Percentiles rank a stretch among this genome's conserved stretches.
Evolutionary conservation across 1,284 basidiomycete genomes (phyloP).

Genomic region (Cryptococcus wingfieldii): DNA sequence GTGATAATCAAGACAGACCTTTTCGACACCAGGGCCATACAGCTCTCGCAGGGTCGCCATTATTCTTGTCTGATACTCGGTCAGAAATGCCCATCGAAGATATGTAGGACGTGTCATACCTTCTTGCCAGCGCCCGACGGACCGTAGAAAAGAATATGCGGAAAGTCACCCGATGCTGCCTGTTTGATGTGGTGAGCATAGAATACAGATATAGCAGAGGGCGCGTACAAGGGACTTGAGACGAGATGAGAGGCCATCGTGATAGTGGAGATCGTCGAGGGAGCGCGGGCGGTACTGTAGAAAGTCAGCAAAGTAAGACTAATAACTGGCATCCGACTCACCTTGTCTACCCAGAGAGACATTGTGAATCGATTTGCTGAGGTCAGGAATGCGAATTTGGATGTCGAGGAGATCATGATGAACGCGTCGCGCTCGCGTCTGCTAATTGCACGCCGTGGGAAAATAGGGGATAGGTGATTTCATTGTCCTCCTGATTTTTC

Average conservation of each 20-base stretch:
- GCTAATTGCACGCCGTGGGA: background rate
- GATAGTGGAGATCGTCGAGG: slow-evolving; percentile 85
- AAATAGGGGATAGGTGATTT: no score
- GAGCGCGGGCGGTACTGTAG: slow-evolving; percentile 76
- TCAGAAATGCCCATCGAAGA: background rate
- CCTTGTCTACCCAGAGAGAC: slow-evolving; percentile 88
- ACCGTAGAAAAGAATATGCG: slow-evolving; percentile 96
- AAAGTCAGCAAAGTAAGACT: background rate
- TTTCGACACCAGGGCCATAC: slow-evolving; percentile 89
- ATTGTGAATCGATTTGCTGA: slow-evolving; percentile 48
- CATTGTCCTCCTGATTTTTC: no score
- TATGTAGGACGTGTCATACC: slow-evolving; percentile 19
- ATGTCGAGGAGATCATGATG: background rate
- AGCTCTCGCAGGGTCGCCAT: slow-evolving; percentile 81
- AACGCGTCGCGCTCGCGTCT: no score
- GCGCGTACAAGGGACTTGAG: slow-evolving; percentile 69
- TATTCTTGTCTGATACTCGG: slow-evolving; percentile 66
- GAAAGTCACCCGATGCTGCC: slow-evolving; percentile 88
- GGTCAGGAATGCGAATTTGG: background rate
- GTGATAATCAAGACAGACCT: slow-evolving; percentile 54
- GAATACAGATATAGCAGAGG: background rate
- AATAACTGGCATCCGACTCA: slow-evolving; percentile 32
- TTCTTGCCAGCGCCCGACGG: slow-evolving; percentile 98
- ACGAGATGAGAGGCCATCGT: slow-evolving; percentile 71
- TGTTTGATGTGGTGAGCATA: slow-evolving; percentile 34